Evolutionary conservation across 129 eudicot genomes (phyloP).

Genomic region (Lactuca saligna): DNA sequence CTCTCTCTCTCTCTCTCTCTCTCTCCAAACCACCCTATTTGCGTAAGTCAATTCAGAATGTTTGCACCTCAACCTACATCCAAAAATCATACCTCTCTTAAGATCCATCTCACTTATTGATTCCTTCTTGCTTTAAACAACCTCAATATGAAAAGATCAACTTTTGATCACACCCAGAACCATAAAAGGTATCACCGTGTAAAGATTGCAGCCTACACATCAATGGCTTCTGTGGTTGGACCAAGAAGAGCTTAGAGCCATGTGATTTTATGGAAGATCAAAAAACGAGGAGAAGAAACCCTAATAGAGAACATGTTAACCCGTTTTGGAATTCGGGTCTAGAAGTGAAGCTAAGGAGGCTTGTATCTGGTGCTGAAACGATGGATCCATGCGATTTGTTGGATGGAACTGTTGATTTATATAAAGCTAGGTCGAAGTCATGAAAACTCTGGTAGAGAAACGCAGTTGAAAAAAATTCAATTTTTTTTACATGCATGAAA

Average conservation of each 20-base stretch:
- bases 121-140: too few relatives aligned
- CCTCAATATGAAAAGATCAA: too few relatives aligned
- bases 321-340: slow-evolving; percentile 31
- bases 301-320: slow-evolving; percentile 9
- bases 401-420: slow-evolving; percentile 79
- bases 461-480: too few relatives aligned
- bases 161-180: too few relatives aligned
- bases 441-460: slow-evolving; percentile 51
- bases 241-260: slow-evolving; percentile 75
- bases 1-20: too few relatives aligned
- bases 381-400: slow-evolving; percentile 57
- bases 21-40: too few relatives aligned
- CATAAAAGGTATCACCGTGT: slow-evolving; percentile 35
- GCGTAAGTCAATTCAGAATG: too few relatives aligned
- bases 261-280: slow-evolving; percentile 50
- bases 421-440: slow-evolving; percentile 78
- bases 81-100: too few relatives aligned
- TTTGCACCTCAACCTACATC: too few relatives aligned
- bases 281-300: slow-evolving; percentile 35
- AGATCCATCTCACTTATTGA: too few relatives aligned
- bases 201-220: slow-evolving; percentile 61
- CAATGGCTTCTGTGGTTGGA: slow-evolving; percentile 70
- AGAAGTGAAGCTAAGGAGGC: slow-evolving; percentile 50
- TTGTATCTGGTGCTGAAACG: slow-evolving; percentile 73
- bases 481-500: too few relatives aligned